phyloP scores from a whole-genome alignment of 768 basidiomycete genomes.

The Kwoniella pini region DNA sequence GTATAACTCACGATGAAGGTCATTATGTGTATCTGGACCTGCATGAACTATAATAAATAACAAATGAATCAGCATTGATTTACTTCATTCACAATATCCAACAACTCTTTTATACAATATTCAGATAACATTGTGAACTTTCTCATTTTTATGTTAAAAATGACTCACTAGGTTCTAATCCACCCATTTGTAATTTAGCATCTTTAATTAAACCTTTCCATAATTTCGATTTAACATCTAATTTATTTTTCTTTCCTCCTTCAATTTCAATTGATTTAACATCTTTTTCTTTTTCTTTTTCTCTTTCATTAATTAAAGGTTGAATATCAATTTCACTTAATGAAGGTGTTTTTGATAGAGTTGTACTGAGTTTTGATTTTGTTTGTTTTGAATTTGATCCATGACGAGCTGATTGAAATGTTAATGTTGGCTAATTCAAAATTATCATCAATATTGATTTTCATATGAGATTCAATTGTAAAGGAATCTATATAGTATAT shows the following conservation, averaged over 20 bases:
- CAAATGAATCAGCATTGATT: conserved; percentile 7
- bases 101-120: too few relatives aligned
- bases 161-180: conserved; percentile 64
- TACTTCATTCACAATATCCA: not conserved
- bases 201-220: conserved; percentile 62
- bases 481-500: too few relatives aligned
- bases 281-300: not conserved
- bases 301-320: not conserved
- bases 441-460: too few relatives aligned
- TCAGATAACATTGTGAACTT: too few relatives aligned
- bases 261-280: not conserved
- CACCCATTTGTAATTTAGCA: conserved; percentile 62
- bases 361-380: conserved; percentile 14
- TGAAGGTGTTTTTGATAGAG: conserved; percentile 9
- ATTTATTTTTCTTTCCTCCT: conserved; percentile 17
- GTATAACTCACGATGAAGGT: conserved; percentile 48
- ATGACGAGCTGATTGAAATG: conserved; percentile 34
- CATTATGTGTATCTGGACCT: conserved; percentile 47
- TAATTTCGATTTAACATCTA: conserved; percentile 59
- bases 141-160: too few relatives aligned
- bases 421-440: conserved; percentile 33
- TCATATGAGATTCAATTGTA: too few relatives aligned
- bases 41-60: conserved; percentile 39
- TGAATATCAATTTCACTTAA: conserved; percentile 10
- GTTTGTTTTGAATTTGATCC: conserved; percentile 14